These are phyloP conservation scores for Nemophila menziesii DNA, from an alignment of 257 asterid genomes.

Conservation along the genomic window DNA sequence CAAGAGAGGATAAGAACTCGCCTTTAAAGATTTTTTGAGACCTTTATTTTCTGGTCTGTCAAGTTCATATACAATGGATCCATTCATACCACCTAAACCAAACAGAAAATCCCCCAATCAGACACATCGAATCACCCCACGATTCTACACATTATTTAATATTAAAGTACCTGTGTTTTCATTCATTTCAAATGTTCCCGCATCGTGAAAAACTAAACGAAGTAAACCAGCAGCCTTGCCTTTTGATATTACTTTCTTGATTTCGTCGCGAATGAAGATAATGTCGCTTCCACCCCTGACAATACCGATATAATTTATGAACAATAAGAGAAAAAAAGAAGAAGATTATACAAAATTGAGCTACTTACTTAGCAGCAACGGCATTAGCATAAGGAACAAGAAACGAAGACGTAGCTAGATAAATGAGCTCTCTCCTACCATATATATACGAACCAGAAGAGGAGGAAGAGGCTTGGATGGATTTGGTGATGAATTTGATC, in stretches of 20 bases:
- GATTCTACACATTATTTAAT: background rate
- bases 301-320: background rate
- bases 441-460: slow-evolving; percentile 9
- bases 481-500: slow-evolving; percentile 18
- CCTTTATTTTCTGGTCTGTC: slow-evolving; percentile 84
- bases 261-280: slow-evolving; percentile 47
- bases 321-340: background rate
- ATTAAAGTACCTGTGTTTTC: slow-evolving; percentile 41
- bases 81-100: slow-evolving; percentile 89
- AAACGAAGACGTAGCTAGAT: slow-evolving; percentile 37
- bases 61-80: slow-evolving; percentile 72
- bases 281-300: slow-evolving; percentile 25
- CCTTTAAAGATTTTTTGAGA: slow-evolving; percentile 70
- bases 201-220: slow-evolving; percentile 91
- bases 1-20: slow-evolving; percentile 18
- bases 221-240: slow-evolving; percentile 82
- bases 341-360: background rate
- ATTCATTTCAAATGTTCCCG: slow-evolving; percentile 73
- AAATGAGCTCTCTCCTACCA: slow-evolving; percentile 54
- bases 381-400: slow-evolving; percentile 26
- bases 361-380: slow-evolving; percentile 40
- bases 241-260: slow-evolving; percentile 51
- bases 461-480: slow-evolving; percentile 20
- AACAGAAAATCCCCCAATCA: background rate
- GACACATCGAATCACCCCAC: background rate